A percentile compares a stretch with the other conserved stretches of the same genome.
Evolutionary conservation across 1,284 basidiomycete genomes (phyloP).

Genomic region (Schizophyllum commune): DNA sequence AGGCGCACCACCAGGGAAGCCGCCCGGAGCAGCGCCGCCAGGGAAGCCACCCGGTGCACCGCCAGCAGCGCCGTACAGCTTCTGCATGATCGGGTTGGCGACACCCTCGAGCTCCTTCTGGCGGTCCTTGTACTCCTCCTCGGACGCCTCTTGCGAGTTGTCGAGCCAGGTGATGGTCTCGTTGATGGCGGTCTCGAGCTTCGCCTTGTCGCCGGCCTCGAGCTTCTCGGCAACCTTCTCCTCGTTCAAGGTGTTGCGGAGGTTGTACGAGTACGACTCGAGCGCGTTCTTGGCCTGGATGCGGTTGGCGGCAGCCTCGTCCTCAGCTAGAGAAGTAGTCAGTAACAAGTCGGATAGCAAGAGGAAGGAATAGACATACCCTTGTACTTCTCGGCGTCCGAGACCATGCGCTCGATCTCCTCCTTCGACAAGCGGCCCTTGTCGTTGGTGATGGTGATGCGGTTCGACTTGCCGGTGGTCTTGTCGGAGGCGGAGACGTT

Average conservation of each 20-base stretch:
- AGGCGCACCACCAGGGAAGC: slow-evolving; percentile 43
- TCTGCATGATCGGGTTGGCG: slow-evolving; percentile 94
- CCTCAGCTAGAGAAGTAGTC: slow-evolving; percentile 47
- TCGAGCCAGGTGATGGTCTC: slow-evolving; percentile 65
- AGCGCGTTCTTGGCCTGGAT: slow-evolving; percentile 85
- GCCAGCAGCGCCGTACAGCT: slow-evolving; percentile 72
- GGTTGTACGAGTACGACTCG: slow-evolving; percentile 95
- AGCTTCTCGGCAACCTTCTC: slow-evolving; percentile 88
- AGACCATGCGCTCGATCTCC: slow-evolving; percentile 97
- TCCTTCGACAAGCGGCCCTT: slow-evolving; percentile 98
- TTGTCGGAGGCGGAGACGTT: slow-evolving; percentile 97
- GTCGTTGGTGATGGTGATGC: slow-evolving; percentile 97
- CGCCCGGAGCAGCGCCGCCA: slow-evolving; percentile 38
- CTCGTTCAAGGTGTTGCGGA: slow-evolving; percentile 84
- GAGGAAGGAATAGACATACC: slow-evolving; percentile 29
- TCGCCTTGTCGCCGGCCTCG: slow-evolving; percentile 41
- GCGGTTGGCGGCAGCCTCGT: slow-evolving; percentile 75
- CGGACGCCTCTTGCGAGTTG: slow-evolving; percentile 81
- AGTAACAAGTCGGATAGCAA: slow-evolving; percentile 13
- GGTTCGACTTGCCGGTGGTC: slow-evolving; percentile 94
- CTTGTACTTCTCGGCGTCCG: slow-evolving; percentile 91
- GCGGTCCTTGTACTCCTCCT: slow-evolving; percentile 93
- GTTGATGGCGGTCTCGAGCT: slow-evolving; percentile 14
- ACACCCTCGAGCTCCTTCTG: slow-evolving; percentile 94
- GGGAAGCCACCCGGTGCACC: slow-evolving; percentile 35